A percentile compares a stretch with the other conserved stretches of the same genome.
These are phyloP conservation scores for Cystobasidium onofrii DNA, from an alignment of 768 basidiomycete species.

Conservation along the genomic window DNA sequence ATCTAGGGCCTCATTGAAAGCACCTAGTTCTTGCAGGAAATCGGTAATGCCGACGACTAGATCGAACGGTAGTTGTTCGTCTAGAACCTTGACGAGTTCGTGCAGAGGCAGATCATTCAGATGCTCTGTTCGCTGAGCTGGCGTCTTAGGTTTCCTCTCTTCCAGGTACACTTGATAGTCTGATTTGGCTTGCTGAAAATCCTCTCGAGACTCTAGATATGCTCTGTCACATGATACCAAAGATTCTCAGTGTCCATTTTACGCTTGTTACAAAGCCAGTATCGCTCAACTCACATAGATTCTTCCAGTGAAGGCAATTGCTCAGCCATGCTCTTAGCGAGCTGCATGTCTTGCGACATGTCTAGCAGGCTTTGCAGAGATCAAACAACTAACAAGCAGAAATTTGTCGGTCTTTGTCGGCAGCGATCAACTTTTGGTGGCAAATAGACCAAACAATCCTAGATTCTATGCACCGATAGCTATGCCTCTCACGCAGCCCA, in stretches of 20 bases:
- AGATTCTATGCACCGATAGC: background rate
- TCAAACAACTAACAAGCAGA: background rate
- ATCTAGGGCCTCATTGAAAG: background rate
- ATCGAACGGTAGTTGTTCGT: slow-evolving; percentile 15
- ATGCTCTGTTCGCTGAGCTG: background rate
- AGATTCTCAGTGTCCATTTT: background rate
- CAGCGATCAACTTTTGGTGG: background rate
- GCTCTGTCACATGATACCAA: background rate
- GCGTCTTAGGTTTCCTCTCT: background rate
- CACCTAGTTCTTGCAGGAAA: slow-evolving; percentile 14
- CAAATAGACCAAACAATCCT: background rate
- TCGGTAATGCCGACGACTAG: slow-evolving; percentile 4
- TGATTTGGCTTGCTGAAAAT: slow-evolving; percentile 10
- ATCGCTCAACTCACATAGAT: background rate
- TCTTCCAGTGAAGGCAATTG: background rate
- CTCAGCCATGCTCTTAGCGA: background rate
- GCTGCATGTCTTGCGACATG: background rate
- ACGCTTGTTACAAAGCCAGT: background rate
- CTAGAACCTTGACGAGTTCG: background rate
- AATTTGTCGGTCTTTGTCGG: background rate
- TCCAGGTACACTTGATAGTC: background rate
- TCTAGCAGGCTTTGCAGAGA: background rate
- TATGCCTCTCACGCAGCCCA: too few species aligned
- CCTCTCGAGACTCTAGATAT: slow-evolving; percentile 14
- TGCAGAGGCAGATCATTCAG: background rate